Evolutionary conservation across 2,329 filamentous ascomycete species (phyloP).

Genomic region (Teratosphaeria viscida): DNA sequence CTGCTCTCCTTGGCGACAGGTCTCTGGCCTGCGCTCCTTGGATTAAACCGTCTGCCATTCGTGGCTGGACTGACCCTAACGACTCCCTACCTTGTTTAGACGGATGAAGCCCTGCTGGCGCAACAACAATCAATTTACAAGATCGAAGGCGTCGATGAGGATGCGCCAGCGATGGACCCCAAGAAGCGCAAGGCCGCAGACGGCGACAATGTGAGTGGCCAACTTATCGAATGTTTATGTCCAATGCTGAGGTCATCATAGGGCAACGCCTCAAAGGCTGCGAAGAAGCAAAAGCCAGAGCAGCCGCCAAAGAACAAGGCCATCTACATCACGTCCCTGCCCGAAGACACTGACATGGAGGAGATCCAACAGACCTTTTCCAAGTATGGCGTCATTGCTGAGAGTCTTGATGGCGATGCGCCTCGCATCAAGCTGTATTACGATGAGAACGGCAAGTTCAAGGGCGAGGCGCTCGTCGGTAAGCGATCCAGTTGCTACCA

Average conservation of each 20-base stretch:
- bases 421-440: conserved; percentile 90
- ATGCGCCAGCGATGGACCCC: conserved; percentile 26
- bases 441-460: conserved; percentile 72
- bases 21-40: conserved; percentile 14
- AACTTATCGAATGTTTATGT: background rate
- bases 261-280: conserved; percentile 2
- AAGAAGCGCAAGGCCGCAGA: conserved; percentile 32
- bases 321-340: conserved; percentile 83
- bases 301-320: conserved; percentile 57
- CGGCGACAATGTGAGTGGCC: conserved; percentile 7
- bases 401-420: conserved; percentile 80
- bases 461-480: conserved; percentile 74
- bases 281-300: conserved; percentile 35
- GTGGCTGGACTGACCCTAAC: conserved; percentile 17
- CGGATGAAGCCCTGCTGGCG: conserved; percentile 50
- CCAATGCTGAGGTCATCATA: background rate
- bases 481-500: conserved; percentile 1
- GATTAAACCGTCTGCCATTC: background rate
- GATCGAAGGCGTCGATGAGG: conserved; percentile 49
- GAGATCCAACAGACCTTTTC: conserved; percentile 81
- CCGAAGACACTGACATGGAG: conserved; percentile 62
- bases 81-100: conserved; percentile 26
- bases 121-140: conserved; percentile 53
- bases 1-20: conserved; percentile 4
- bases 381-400: conserved; percentile 83